phyloP scores from a whole-genome alignment of 2,329 filamentous ascomycete species.

The Neopestalotiopsis rosae region DNA sequence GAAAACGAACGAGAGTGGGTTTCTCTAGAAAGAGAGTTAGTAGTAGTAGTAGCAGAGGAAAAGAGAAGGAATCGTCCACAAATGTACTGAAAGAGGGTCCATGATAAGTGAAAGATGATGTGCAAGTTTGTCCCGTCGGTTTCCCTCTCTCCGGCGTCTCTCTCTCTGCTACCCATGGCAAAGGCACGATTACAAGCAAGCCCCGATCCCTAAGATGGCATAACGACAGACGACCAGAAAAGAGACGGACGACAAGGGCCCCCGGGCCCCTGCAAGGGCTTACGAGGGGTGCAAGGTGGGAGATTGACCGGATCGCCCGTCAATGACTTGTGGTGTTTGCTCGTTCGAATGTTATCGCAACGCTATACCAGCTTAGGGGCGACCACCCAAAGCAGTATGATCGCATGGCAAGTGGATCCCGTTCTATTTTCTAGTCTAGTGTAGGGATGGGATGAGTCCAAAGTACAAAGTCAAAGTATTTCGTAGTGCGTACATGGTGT shows the following conservation, averaged over 20 bases:
- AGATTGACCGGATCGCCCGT: constrained; percentile 7
- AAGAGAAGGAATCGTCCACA: not conserved
- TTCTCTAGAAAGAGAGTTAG: too few relatives aligned
- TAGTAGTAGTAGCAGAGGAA: not conserved
- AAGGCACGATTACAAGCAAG: too few relatives aligned
- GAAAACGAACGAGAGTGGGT: not conserved
- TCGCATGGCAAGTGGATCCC: constrained; percentile 13
- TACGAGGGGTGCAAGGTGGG: not conserved
- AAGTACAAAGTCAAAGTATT: too few relatives aligned
- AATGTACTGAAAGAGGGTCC: not conserved
- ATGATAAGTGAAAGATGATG: not conserved
- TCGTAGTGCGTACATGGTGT: too few relatives aligned
- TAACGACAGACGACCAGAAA: too few relatives aligned
- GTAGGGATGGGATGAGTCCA: not conserved
- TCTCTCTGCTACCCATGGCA: not conserved
- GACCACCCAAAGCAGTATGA: not conserved
- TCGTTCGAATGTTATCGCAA: not conserved
- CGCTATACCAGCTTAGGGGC: not conserved
- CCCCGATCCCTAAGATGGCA: too few relatives aligned
- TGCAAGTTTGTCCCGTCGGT: not conserved
- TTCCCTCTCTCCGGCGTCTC: not conserved
- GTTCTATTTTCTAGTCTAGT: not conserved
- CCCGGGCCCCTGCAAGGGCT: constrained; percentile 3
- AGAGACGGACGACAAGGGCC: not conserved
- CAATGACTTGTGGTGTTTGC: constrained; percentile 1